Percentiles rank a stretch among this genome's conserved stretches.
These are phyloP conservation scores for Aspergillus ruber DNA, from an alignment of 2,329 filamentous ascomycete species.

Conservation along the genomic window DNA sequence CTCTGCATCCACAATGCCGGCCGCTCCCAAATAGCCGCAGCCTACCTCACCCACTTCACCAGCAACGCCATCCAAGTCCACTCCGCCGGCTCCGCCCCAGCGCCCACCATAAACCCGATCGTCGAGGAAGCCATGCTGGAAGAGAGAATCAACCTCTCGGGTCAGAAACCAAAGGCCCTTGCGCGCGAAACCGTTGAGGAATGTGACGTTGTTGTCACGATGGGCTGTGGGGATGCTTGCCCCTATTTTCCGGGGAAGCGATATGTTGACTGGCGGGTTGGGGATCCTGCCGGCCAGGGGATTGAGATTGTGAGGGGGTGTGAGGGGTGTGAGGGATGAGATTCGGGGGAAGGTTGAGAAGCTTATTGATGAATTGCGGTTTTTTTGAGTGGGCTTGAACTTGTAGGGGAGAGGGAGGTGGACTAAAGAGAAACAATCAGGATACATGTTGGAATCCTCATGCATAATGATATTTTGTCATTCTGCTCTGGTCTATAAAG, in stretches of 20 bases:
- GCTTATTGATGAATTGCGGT: constrained; percentile 10
- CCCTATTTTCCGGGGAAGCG: constrained; percentile 21
- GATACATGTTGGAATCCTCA: background rate
- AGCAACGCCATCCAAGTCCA: constrained; percentile 7
- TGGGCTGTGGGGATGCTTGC: constrained; percentile 23
- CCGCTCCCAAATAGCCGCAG: constrained; percentile 22
- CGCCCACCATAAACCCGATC: constrained; percentile 14
- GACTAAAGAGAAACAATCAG: too few relatives aligned
- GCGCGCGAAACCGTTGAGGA: constrained; percentile 15
- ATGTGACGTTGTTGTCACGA: constrained; percentile 21
- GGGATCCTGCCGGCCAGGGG: constrained; percentile 19
- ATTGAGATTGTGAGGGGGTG: constrained; percentile 15
- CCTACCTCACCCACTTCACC: constrained; percentile 14
- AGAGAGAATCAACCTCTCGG: constrained; percentile 19
- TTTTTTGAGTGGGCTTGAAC: too few relatives aligned
- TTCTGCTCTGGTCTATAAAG: too few relatives aligned
- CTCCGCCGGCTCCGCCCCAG: constrained; percentile 22
- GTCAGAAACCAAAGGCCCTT: constrained; percentile 19
- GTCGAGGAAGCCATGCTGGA: constrained; percentile 20
- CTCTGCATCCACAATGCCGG: constrained; percentile 24
- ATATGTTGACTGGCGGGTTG: constrained; percentile 21
- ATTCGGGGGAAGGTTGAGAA: constrained; percentile 15
- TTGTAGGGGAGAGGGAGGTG: too few relatives aligned
- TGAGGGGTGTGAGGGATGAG: constrained; percentile 16
- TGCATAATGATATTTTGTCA: too few relatives aligned